phyloP scores from a whole-genome alignment of 345 rosid genomes.

The Ceriops tagal region DNA sequence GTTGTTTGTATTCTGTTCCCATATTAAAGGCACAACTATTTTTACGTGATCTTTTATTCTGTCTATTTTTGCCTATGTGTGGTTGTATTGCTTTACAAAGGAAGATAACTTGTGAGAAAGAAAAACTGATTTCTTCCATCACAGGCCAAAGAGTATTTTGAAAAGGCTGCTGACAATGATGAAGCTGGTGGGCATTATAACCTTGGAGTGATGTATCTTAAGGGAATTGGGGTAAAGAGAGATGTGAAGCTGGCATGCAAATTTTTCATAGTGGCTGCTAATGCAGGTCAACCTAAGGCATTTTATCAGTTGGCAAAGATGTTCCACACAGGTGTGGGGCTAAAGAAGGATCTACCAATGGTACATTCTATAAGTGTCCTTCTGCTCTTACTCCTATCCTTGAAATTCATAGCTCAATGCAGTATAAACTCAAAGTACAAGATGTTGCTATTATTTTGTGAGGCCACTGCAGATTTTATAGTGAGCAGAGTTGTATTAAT shows the following conservation, averaged over 20 bases:
- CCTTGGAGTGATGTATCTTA: slow-evolving; percentile 88
- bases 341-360: slow-evolving; percentile 69
- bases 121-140: slow-evolving; percentile 8
- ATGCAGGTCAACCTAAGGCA: slow-evolving; percentile 94
- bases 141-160: slow-evolving; percentile 94
- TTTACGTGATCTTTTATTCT: background rate
- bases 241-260: slow-evolving; percentile 78
- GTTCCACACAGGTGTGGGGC: slow-evolving; percentile 96
- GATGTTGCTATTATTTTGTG: too few relatives aligned
- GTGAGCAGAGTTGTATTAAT: too few relatives aligned
- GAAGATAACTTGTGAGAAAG: background rate
- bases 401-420: background rate
- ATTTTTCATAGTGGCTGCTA: slow-evolving; percentile 76
- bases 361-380: slow-evolving; percentile 36
- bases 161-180: slow-evolving; percentile 74
- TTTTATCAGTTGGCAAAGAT: slow-evolving; percentile 96
- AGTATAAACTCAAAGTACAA: background rate
- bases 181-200: slow-evolving; percentile 92
- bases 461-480: too few relatives aligned
- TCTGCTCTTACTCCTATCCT: slow-evolving; percentile 2
- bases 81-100: background rate
- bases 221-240: slow-evolving; percentile 84
- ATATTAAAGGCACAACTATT: too few relatives aligned
- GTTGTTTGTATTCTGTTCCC: too few relatives aligned
- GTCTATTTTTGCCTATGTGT: background rate